phyloP scores from a whole-genome alignment of 495 filamentous ascomycete genomes.

The Terfezia boudieri region DNA sequence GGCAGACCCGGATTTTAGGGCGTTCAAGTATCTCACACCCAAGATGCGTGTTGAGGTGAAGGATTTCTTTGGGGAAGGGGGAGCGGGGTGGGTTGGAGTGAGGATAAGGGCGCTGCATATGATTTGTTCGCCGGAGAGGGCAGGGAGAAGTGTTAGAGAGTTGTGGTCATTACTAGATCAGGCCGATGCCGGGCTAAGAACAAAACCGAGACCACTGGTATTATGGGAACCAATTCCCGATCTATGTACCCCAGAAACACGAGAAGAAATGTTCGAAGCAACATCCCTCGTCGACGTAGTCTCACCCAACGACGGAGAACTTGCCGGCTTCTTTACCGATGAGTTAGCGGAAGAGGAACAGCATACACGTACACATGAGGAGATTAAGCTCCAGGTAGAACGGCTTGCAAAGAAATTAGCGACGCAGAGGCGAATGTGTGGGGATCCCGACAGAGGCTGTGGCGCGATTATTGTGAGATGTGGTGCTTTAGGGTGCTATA shows the following conservation, averaged over 20 bases:
- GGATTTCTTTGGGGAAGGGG: conserved; percentile 30
- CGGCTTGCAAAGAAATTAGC: too few species aligned
- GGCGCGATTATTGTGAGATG: too few species aligned
- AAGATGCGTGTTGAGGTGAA: conserved; percentile 53
- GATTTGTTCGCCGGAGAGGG: conserved; percentile 52
- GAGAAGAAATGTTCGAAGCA: not conserved
- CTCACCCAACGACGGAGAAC: conserved; percentile 71
- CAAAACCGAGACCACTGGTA: too few species aligned
- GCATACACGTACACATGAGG: too few species aligned
- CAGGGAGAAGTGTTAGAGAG: not conserved
- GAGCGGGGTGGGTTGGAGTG: conserved; percentile 38
- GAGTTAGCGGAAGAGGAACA: too few species aligned
- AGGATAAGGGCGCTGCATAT: conserved; percentile 62
- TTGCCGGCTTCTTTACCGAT: conserved; percentile 53
- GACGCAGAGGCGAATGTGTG: too few species aligned
- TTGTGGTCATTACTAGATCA: not conserved
- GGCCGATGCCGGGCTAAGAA: too few species aligned
- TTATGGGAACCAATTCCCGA: conserved; percentile 85
- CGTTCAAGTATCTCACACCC: conserved; percentile 70
- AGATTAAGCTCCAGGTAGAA: too few species aligned
- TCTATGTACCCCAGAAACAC: conserved; percentile 41
- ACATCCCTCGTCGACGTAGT: conserved; percentile 45
- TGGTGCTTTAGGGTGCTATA: too few species aligned
- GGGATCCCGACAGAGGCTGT: too few species aligned
- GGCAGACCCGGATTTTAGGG: conserved; percentile 23